Percentiles rank a stretch among this genome's conserved stretches.
These are phyloP conservation scores for Oropetium thomaeum DNA, from an alignment of 176 grass and related monocot genomes.

Conservation along the genomic window DNA sequence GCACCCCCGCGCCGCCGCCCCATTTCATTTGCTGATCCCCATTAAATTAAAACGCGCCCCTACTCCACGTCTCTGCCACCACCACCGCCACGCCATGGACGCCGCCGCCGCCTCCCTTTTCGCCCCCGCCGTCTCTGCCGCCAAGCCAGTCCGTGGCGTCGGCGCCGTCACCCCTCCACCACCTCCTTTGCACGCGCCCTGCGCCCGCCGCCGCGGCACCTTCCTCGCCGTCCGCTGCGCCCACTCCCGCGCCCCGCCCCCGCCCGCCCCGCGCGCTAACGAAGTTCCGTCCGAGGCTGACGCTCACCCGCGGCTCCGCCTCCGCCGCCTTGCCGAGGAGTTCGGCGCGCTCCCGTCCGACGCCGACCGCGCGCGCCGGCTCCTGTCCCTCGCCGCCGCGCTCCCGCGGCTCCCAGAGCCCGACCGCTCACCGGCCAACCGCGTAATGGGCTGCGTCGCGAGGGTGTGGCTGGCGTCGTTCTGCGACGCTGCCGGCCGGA, in stretches of 20 bases:
- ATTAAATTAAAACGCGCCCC: background rate
- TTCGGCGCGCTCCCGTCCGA: constrained; percentile 56
- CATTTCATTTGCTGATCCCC: constrained; percentile 11
- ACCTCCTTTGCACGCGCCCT: background rate
- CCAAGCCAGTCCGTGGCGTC: background rate
- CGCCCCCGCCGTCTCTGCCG: background rate
- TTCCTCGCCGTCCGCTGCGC: constrained; percentile 45
- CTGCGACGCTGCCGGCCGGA: constrained; percentile 37
- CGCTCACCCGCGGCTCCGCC: constrained; percentile 23
- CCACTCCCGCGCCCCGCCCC: constrained; percentile 20
- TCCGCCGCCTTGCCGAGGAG: constrained; percentile 55
- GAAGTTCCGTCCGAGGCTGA: too few species aligned
- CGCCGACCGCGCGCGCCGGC: constrained; percentile 56
- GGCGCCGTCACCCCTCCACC: background rate
- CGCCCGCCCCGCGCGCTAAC: background rate
- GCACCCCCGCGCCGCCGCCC: background rate
- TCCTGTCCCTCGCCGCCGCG: constrained; percentile 52
- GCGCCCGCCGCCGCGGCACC: background rate
- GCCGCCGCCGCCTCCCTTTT: constrained; percentile 29
- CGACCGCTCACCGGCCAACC: constrained; percentile 55
- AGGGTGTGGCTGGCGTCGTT: constrained; percentile 48
- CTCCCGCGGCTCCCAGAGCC: constrained; percentile 63
- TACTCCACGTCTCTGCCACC: constrained; percentile 6
- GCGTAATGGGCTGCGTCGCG: constrained; percentile 90
- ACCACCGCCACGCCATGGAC: constrained; percentile 36